Base-by-base conservation (phyloP, 2,329 filamentous ascomycete species). In the Fusarium chaquense region DNA sequence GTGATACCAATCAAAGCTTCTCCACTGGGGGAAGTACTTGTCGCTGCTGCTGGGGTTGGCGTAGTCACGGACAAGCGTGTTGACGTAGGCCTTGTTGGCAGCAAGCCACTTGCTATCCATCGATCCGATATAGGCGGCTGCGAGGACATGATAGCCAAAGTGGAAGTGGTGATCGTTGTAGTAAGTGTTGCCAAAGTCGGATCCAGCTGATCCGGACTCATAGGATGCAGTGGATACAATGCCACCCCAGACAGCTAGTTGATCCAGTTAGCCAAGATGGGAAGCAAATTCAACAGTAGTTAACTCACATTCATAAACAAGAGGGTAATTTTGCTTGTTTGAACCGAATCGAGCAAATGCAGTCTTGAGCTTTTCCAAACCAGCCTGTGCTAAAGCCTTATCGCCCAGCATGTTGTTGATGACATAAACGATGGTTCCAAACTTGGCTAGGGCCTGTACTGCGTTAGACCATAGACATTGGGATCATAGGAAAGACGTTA, bases 1-100 rank as follows among this genome's bases (percentile, higher is more conserved):
- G 75, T 97, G 90, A 78, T 90, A 98, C 93, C 93, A 98, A 80
- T 98, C 96, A 76, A 98, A 98, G 59, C 85, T 88, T 50, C 96
- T 88, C 65, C 87, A 94, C 71, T 93, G 90, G 0, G 95, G 94
- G 79, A 97, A 98, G 73, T 89, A 89, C 30, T 85, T 83, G 76
- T 97, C 94, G 20, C 85, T 78, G 4, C 84, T 76, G 71, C 87
- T 90, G 0, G 94, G 90, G 79, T 97, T 97, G 46, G 94, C 91
- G 50, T 87, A 81, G 70, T 99, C 96, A 61, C 96, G 91, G 50
- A 96, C 90, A 46, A 99, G 84, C 69, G 87, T 89, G 78, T 98
- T 93, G 69, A 98, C 90, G 82, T 90, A 98, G 22, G 87, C 89
- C 75, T 88, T 89, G 79, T 97, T 97, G 20, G 83, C 82, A 18